phyloP scores from a whole-genome alignment of 371 early-diverging fungal species.

The Amoeboradix gromovi region DNA sequence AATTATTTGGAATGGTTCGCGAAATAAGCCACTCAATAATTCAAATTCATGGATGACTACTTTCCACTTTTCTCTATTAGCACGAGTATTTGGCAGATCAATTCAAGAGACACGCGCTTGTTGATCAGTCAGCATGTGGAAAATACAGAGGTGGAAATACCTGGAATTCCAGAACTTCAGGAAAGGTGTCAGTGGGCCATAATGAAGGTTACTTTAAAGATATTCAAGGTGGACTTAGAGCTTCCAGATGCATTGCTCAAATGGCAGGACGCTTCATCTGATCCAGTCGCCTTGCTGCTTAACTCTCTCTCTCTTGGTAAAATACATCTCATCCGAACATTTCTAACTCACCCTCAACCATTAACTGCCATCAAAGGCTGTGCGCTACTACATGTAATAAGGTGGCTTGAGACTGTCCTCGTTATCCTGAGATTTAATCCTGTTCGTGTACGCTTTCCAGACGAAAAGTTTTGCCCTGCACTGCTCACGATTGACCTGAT shows the following conservation, averaged over 20 bases:
- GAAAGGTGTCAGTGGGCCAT: not conserved
- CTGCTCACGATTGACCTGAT: not conserved
- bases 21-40: no score
- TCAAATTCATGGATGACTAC: not conserved
- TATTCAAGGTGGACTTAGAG: not conserved
- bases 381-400: not conserved
- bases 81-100: not conserved
- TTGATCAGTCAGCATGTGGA: not conserved
- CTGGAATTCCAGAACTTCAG: not conserved
- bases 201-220: not conserved
- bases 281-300: not conserved
- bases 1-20: no score
- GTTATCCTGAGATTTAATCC: not conserved
- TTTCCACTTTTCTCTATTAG: not conserved
- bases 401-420: not conserved
- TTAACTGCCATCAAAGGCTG: not conserved
- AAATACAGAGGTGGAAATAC: not conserved
- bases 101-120: not conserved
- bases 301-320: not conserved
- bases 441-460: not conserved
- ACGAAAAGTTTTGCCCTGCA: not conserved
- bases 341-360: not conserved
- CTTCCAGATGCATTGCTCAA: not conserved
- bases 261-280: not conserved
- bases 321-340: not conserved